Evolutionary conservation across 2,329 filamentous ascomycete species (phyloP).

Genomic region (Nigrograna mackinnonii): DNA sequence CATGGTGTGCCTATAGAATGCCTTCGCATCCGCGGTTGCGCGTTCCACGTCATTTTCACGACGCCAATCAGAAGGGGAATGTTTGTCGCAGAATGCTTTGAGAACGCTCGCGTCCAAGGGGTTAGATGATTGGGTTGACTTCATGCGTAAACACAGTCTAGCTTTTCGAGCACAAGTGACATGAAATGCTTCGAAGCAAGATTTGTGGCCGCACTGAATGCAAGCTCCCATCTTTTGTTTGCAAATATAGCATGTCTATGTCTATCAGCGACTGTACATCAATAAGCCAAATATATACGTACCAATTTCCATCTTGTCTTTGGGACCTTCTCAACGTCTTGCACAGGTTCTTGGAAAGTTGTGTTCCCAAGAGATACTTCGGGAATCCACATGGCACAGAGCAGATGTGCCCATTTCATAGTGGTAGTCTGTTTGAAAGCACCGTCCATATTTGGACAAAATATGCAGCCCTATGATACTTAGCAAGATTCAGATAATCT

Average conservation of each 20-base stretch:
- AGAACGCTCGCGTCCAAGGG: constrained; percentile 80
- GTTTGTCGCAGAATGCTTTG: constrained; percentile 95
- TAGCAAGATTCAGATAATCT: constrained; percentile 14
- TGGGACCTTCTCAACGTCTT: constrained; percentile 96
- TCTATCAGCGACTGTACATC: not conserved
- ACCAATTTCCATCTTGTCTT: constrained; percentile 87
- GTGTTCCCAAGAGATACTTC: constrained; percentile 95
- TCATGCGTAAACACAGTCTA: constrained; percentile 93
- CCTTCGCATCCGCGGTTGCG: constrained; percentile 81
- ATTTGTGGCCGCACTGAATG: constrained; percentile 97
- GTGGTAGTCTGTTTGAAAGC: constrained; percentile 98
- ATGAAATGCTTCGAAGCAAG: constrained; percentile 95
- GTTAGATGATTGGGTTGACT: constrained; percentile 78
- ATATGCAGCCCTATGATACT: constrained; percentile 69
- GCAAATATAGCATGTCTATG: constrained; percentile 85
- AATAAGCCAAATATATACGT: constrained; percentile 14
- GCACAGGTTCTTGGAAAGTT: constrained; percentile 97
- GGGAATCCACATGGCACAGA: constrained; percentile 98
- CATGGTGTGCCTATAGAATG: constrained; percentile 89
- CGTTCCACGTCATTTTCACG: constrained; percentile 81
- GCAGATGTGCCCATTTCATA: constrained; percentile 93
- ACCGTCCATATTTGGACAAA: constrained; percentile 95
- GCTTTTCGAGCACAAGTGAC: constrained; percentile 92
- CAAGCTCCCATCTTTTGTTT: constrained; percentile 97
- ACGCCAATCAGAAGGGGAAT: constrained; percentile 87